These are phyloP conservation scores for Tagetes erecta DNA, from an alignment of 129 eudicot species.

Conservation along the genomic window DNA sequence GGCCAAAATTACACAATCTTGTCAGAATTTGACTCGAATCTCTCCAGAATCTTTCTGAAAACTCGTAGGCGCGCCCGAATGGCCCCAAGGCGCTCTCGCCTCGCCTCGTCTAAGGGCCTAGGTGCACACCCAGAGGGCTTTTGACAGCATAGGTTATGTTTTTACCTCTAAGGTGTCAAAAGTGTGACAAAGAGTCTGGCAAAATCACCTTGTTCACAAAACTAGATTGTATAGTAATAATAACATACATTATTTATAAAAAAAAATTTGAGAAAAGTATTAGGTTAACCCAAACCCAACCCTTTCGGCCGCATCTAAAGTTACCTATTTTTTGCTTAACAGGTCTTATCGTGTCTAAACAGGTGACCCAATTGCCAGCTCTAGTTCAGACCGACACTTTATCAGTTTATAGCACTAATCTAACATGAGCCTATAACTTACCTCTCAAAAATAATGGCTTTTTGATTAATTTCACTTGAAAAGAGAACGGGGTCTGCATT, in stretches of 20 bases:
- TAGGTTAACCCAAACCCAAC: neutral
- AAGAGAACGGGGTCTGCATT: slow-evolving; percentile 64
- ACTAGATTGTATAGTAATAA: neutral
- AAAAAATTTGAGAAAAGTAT: neutral
- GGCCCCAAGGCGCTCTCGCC: too few relatives aligned
- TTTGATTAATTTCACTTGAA: slow-evolving; percentile 68
- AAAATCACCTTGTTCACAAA: slow-evolving; percentile 3
- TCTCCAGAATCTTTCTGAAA: too few relatives aligned
- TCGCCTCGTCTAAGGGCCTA: too few relatives aligned
- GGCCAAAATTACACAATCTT: too few relatives aligned
- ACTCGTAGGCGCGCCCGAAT: too few relatives aligned
- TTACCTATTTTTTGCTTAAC: neutral
- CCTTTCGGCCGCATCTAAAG: neutral
- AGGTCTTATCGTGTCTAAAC: neutral
- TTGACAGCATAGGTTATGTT: neutral
- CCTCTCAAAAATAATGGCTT: slow-evolving; percentile 65
- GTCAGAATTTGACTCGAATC: too few relatives aligned
- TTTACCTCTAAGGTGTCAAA: neutral
- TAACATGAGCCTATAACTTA: slow-evolving; percentile 25
- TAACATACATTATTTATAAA: neutral
- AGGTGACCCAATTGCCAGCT: neutral
- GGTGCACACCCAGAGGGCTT: too few relatives aligned
- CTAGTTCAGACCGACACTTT: neutral
- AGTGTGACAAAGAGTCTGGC: neutral
- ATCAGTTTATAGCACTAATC: neutral